Evolutionary conservation across 2,329 filamentous ascomycete genomes (phyloP).

Genomic region (Orbilia brochopaga): DNA sequence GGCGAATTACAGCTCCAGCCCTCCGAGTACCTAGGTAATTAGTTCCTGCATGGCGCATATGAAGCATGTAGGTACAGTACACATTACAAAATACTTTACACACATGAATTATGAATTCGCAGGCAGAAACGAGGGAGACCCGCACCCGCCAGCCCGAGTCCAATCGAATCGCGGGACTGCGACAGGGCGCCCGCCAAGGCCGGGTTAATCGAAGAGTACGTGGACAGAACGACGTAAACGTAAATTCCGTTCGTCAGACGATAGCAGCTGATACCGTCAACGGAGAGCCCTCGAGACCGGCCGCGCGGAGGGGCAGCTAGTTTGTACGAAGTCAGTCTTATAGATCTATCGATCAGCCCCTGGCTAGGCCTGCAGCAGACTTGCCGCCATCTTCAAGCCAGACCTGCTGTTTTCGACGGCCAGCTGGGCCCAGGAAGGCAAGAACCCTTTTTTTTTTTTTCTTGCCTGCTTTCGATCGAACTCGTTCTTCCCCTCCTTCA

Average conservation of each 20-base stretch:
- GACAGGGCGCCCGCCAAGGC: not conserved
- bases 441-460: slow-evolving; percentile 1
- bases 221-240: not conserved
- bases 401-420: not conserved
- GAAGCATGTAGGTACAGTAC: too few relatives aligned
- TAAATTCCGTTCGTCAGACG: not conserved
- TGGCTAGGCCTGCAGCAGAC: slow-evolving; percentile 9
- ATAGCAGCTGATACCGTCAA: not conserved
- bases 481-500: not conserved
- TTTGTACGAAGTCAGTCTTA: not conserved
- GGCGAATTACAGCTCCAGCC: too few relatives aligned
- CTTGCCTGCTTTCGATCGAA: too few relatives aligned
- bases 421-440: not conserved
- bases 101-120: too few relatives aligned
- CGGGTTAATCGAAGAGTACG: not conserved
- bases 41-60: too few relatives aligned
- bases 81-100: too few relatives aligned
- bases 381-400: slow-evolving; percentile 3
- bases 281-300: not conserved
- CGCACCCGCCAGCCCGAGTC: not conserved
- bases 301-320: not conserved
- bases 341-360: not conserved
- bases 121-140: not conserved
- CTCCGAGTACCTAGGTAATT: too few relatives aligned
- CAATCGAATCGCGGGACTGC: slow-evolving; percentile 4